Evolutionary conservation across 164 flowering plant genomes (phyloP).

Genomic region (Cinnamomum micranthum): DNA sequence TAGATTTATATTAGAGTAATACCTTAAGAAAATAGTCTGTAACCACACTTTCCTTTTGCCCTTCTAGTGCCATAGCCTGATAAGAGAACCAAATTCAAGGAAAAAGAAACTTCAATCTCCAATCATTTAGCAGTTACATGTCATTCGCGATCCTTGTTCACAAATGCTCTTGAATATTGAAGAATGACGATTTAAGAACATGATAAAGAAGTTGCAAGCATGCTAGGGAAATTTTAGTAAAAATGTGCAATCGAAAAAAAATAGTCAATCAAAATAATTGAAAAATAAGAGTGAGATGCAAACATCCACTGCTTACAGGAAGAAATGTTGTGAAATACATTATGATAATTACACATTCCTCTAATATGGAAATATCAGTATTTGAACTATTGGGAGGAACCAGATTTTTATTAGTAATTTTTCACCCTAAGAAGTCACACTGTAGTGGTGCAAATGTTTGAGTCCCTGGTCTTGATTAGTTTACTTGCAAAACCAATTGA

Average conservation of each 20-base stretch:
- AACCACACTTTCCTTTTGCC: constrained; percentile 60
- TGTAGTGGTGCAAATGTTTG: no score
- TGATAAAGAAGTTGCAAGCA: background rate
- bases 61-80: constrained; percentile 60
- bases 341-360: no score
- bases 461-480: no score
- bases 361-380: no score
- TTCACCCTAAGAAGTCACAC: no score
- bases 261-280: background rate
- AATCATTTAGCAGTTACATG: background rate
- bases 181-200: background rate
- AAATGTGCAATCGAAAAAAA: background rate
- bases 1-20: background rate
- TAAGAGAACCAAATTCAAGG: background rate
- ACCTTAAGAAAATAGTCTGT: constrained; percentile 77
- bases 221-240: background rate
- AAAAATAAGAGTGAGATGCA: no score
- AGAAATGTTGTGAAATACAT: no score
- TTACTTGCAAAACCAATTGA: no score
- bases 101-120: background rate
- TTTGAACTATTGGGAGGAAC: no score
- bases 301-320: no score
- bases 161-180: background rate
- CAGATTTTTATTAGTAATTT: no score
- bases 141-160: background rate